Evolutionary conservation across 2,329 filamentous ascomycete species (phyloP), one percentile per base, ranked within the genome.

Genomic region (Teratosphaeria zuluensis): DNA sequence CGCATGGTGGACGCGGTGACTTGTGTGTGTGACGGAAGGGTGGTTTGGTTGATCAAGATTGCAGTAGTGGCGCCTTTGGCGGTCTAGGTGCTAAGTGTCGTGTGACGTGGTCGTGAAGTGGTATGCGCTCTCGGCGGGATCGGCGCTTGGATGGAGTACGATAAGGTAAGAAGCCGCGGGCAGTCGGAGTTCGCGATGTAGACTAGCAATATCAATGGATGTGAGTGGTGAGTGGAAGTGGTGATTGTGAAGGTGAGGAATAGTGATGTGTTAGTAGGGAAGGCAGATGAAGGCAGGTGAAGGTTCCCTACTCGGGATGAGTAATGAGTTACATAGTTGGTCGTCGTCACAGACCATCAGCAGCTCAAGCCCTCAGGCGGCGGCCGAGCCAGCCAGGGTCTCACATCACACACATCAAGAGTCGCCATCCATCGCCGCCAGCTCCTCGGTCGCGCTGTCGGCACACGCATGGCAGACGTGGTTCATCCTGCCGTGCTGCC

Each of bases 1-100:
- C 74, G 73, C 72, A 76, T 76, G 67, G 55, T 72, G 64, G 33
- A 16, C 2, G 28, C 31, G 55, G 24, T 56, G 35, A 48, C 16
- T 6, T 6, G 6, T 3, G 42, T 48, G 33, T 9, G 14, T 35
- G 33, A 11, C 42, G 4, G 1, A 21, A 42, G 35, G 35, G 14
- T 8, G 9, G 11, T 42, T 16, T n/a, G 4, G n/a, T 48, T 19
- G n/a, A 3, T 21, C 42, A 19, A 48, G 42, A 48, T 48, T 48
- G 16, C 16, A 48, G 42, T 48, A n/a, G 19, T n/a, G 42, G n/a
- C 42, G n/a, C n/a, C n/a, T n/a, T n/a, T n/a, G n/a, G 42, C 19
- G 42, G 19, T 48, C 16, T 48, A 19, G 16, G n/a, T 48, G 42
- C n/a, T 19, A 8, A 6, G 42, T 48, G 42, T 48, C 42, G 42